phyloP scores from a whole-genome alignment of 2,329 filamentous ascomycete genomes.

The Chalara sp. region DNA sequence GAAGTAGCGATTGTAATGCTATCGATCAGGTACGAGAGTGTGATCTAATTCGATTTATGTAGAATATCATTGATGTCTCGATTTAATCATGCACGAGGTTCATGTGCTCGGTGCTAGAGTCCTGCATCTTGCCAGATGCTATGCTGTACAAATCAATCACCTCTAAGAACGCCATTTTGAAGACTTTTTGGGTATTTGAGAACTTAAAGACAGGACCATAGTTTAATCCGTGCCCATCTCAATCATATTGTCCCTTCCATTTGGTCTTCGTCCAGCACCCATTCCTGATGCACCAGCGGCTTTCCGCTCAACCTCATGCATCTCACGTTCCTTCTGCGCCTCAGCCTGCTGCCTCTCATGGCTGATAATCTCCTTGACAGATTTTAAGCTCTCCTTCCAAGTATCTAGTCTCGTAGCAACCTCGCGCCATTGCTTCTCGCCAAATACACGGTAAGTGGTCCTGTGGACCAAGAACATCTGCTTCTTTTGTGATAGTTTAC shows the following conservation, averaged over 20 bases:
- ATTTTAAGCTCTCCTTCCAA: slow-evolving; percentile 77
- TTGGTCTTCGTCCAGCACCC: slow-evolving; percentile 36
- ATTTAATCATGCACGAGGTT: too few species aligned
- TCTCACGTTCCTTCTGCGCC: slow-evolving; percentile 70
- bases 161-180: slow-evolving; percentile 20
- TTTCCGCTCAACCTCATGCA: slow-evolving; percentile 64
- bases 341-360: slow-evolving; percentile 76
- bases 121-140: slow-evolving; percentile 27
- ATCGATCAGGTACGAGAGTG: too few species aligned
- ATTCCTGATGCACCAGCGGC: slow-evolving; percentile 27
- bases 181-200: slow-evolving; percentile 10
- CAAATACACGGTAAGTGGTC: slow-evolving; percentile 93
- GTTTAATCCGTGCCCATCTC: slow-evolving; percentile 29
- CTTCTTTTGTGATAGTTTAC: slow-evolving; percentile 89
- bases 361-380: slow-evolving; percentile 71
- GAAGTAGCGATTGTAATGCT: neutral
- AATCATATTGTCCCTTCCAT: slow-evolving; percentile 26
- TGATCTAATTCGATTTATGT: too few species aligned
- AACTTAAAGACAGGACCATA: neutral
- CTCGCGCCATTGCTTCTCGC: slow-evolving; percentile 97
- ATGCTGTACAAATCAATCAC: slow-evolving; percentile 23
- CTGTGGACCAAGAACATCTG: slow-evolving; percentile 93
- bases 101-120: neutral
- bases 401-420: slow-evolving; percentile 84
- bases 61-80: too few species aligned